Base-by-base conservation (phyloP, 441 rosid genomes). In the Bocquillonia castaneifolia region DNA sequence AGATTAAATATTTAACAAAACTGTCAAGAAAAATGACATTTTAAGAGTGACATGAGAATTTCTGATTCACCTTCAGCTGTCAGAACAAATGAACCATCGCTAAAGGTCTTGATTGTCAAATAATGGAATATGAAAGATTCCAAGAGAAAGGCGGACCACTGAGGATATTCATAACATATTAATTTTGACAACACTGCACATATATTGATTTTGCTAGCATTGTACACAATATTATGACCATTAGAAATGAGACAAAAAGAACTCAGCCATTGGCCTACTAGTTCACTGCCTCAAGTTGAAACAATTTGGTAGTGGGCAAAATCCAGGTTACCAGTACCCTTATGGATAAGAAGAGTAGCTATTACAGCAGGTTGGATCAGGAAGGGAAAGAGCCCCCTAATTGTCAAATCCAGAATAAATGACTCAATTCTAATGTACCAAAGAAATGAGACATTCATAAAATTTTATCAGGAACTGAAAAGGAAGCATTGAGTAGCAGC, bases 131-230 rank as follows among this genome's bases (percentile, higher is more conserved):
- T 15, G 42, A 26, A 55, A 23, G 15, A n/a, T 23, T 6, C 13
- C 8, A 15, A 12, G 3, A 42, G 25, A 50, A 60, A 37, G 8
- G 54, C 2, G 1, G 63, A 23, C 20, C n/a, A 6, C 6, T 23
- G 23, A 31, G 32, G 23, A 57, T 18, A 18, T 31, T 28, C 29
- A 20, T 6, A 28, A 25, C 20, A 36, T 36, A 36, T 36, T 36
- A 36, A 26, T 55, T 55, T 4, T 12, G 37, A 18, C 42, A 55
- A 52, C 58, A 71, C 45, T 66, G 55, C 64, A 45, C 2, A 25
- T 20, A n/a, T 10, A 15, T n/a, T 10, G n/a, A 47, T 26, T 29
- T 5, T 29, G 59, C 12, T 51, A 52, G 59, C 10, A 72, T 18
- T 23, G 40, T 23, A 23, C 44, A 58, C 15, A 72, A 69, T 17